phyloP scores from a whole-genome alignment of 2,329 filamentous ascomycete genomes.

The Xylaria hypoxylon region DNA sequence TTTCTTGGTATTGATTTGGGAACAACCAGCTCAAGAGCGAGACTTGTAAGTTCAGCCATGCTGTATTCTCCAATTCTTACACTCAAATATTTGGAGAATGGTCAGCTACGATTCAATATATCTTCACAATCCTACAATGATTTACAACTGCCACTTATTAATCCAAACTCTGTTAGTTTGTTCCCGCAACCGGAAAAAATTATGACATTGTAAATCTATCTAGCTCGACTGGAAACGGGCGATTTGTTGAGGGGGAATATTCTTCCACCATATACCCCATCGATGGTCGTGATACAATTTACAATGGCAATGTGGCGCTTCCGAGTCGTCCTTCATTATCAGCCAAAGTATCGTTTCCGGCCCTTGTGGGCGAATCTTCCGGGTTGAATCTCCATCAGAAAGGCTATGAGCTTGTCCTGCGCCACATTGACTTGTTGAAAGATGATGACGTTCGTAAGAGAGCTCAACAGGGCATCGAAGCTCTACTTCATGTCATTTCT shows the following conservation, averaged over 20 bases:
- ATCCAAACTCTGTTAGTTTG: background rate
- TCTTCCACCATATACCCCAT: constrained; percentile 6
- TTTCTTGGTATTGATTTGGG: constrained; percentile 10
- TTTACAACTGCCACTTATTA: background rate
- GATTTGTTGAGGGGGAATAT: background rate
- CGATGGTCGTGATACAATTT: background rate
- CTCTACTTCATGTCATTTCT: background rate
- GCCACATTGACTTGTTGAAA: background rate
- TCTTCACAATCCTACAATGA: too few species aligned
- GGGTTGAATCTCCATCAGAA: background rate
- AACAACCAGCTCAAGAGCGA: background rate
- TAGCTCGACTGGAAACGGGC: background rate
- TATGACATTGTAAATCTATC: background rate
- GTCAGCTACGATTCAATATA: too few species aligned
- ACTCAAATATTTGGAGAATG: too few species aligned
- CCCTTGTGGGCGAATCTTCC: background rate
- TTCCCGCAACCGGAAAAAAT: background rate
- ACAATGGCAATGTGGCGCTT: background rate
- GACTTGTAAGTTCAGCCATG: background rate
- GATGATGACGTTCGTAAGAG: background rate
- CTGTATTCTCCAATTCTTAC: too few species aligned
- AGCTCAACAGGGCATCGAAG: background rate
- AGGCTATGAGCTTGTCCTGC: constrained; percentile 7
- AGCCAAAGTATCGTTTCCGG: constrained; percentile 1
- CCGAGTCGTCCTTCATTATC: background rate